phyloP scores from a whole-genome alignment of 1,284 basidiomycete genomes.

The Lignosus rhinocerotis region DNA sequence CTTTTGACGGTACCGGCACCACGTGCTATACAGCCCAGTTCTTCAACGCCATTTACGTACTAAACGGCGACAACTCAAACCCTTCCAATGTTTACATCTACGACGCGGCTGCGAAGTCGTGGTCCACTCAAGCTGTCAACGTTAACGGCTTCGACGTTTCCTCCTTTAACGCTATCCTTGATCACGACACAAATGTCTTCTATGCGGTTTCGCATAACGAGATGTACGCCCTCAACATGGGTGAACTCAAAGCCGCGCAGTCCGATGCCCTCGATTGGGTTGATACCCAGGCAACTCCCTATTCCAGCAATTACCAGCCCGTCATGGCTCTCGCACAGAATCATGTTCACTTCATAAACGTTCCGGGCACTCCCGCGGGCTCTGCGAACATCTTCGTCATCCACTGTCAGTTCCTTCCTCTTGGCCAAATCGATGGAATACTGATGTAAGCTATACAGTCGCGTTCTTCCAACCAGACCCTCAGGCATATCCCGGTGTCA shows the following conservation, averaged over 20 bases:
- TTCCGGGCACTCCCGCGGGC: constrained; percentile 65
- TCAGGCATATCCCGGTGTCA: constrained; percentile 58
- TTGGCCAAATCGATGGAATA: not conserved
- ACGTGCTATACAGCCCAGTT: constrained; percentile 79
- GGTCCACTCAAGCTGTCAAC: constrained; percentile 61
- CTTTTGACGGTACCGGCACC: constrained; percentile 65
- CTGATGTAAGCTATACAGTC: constrained; percentile 43
- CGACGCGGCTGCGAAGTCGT: constrained; percentile 60
- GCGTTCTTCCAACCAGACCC: constrained; percentile 78
- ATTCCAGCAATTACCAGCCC: constrained; percentile 59
- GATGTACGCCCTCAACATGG: constrained; percentile 71
- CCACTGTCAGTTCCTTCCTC: constrained; percentile 62
- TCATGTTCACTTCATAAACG: constrained; percentile 78
- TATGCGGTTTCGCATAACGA: constrained; percentile 64
- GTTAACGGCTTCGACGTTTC: constrained; percentile 55
- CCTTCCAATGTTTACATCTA: constrained; percentile 69
- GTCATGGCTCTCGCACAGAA: constrained; percentile 81
- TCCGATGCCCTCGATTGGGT: constrained; percentile 60
- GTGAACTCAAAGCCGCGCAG: constrained; percentile 57
- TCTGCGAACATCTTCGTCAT: constrained; percentile 83
- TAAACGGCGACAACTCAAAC: constrained; percentile 71
- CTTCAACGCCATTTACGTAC: constrained; percentile 76
- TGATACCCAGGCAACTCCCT: constrained; percentile 54
- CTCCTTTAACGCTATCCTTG: constrained; percentile 67
- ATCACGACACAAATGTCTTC: constrained; percentile 89